Evolutionary conservation across 1,284 basidiomycete genomes (phyloP), one percentile per base, ranked within the genome.

Genomic region (Boletus semigastroideus): DNA sequence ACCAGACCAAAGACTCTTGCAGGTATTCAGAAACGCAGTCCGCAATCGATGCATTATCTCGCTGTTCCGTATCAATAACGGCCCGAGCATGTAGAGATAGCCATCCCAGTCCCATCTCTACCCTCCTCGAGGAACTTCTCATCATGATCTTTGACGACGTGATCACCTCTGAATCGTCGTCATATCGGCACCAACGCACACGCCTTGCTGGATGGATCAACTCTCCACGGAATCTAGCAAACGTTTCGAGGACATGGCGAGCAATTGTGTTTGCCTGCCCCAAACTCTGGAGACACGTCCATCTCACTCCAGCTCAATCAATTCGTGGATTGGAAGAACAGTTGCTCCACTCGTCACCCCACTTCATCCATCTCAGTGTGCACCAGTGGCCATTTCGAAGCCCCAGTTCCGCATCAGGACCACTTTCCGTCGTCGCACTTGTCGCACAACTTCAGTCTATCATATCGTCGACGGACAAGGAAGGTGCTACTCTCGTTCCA

Each of bases 311-410:
- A 7, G 5, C 22, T 17, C 54, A 61, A 38, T 48, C 60, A 12
- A 28, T 51, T 3, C 33, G 12, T 28, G 17, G 46, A 0, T 25
- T 65, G 42, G 49, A 44, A 30, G 62, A 62, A 36, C 62, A 64
- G 2, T n/a, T 64, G 17, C 19, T 17, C 12, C 28, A 38, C 31
- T 64, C 62, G 19, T 54, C 49, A 11, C 51, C 48, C 1, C 22
- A 58, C n/a, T 36, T 54, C 10, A 55, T 61, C 20, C 39, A 58
- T n/a, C 42, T 61, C 37, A 49, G 27, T 1, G 50, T 64, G 13
- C 49, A 60, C 25, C 59, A 64, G 22, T 55, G 62, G 57, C 60
- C 59, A 16, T 60, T 61, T 41, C 60, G 34, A 44, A 46, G 14
- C 17, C 53, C 46, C 22, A 37, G 27, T 12, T 25, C 44, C 0